Base-by-base conservation (phyloP, 2,329 filamentous ascomycete species). In the Diaporthe batatas region DNA sequence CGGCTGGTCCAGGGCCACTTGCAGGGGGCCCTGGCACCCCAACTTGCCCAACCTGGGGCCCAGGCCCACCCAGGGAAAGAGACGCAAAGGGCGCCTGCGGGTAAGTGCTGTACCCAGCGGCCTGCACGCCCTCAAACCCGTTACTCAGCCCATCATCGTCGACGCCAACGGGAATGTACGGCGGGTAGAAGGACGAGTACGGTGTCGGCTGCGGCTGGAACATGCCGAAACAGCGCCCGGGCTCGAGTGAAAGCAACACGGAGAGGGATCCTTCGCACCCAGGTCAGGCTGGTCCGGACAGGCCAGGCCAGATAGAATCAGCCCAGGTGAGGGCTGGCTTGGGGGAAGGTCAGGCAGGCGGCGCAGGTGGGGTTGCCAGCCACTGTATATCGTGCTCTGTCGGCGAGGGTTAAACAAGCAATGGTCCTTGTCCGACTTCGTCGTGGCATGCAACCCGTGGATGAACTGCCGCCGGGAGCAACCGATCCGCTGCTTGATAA, bases 121-220 rank as follows among this genome's bases (percentile, higher is more conserved):
- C 71, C 34, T 72, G 64, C 29, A 72, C 32, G 36, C 54, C 21
- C 18, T 68, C 54, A 10, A 51, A 54, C 32, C 36, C 49, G 51
- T 55, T 29, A n/a, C 78, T 80, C 77, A 86, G 78, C 77, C 82
- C 84, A 82, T 85, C 85, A 76, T 82, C 83, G 77, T 80, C 82
- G 77, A 84, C n/a, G 29, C 53, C 34, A 23, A 29, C 21, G 29
- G 36, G 23, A 2, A 71, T 23, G 49, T 71, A 74, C 36, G 59
- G 29, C 25, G 58, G 47, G 54, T 39, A 68, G 25, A 51, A 85
- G 76, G 83, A 80, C 76, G 83, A 80, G 75, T 84, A 87, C 71
- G 87, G 84, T 70, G 85, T 86, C 70, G 86, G 82, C 76, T 88
- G 85, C 78, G 87, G 85, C 80, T 88, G 85, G 82, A 88, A 90